A percentile compares a stretch with the other conserved stretches of the same genome.
Conservation (phyloP, 805 yeast genomes). For the Ogataea nonfermentans region DNA sequence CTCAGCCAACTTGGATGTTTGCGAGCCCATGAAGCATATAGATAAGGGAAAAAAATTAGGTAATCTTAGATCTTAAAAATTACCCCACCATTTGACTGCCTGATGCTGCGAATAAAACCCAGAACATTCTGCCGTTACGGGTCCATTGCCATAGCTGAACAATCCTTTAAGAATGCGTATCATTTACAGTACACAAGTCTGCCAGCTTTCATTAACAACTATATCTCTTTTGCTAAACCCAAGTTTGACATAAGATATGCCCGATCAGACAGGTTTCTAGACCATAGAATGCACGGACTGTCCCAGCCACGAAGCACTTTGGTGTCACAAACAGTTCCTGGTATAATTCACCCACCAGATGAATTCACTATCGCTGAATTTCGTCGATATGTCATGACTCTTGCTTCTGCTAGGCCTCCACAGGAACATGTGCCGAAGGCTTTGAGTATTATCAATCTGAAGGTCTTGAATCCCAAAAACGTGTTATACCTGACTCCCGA, state of each 20-base stretch:
- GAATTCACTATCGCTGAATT: background rate
- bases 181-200: no score
- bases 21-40: constrained; percentile 26
- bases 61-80: background rate
- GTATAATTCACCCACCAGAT: background rate
- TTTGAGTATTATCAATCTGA: background rate
- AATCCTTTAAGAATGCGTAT: background rate
- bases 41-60: constrained; percentile 1
- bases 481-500: constrained; percentile 2
- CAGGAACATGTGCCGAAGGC: background rate
- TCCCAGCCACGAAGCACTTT: constrained; percentile 1
- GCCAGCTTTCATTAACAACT: background rate
- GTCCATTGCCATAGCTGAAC: background rate
- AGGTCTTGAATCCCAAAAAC: constrained; percentile 1
- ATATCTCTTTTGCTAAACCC: background rate
- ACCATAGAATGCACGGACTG: constrained; percentile 2
- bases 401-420: constrained; percentile 4
- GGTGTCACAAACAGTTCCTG: background rate
- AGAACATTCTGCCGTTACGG: background rate
- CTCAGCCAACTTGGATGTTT: constrained; percentile 22
- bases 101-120: constrained; percentile 1
- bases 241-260: background rate
- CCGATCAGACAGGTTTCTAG: constrained; percentile 1
- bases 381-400: background rate
- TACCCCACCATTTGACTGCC: constrained; percentile 6